A percentile compares a stretch with the other conserved stretches of the same genome.
These are phyloP conservation scores for Mentha longifolia DNA, from an alignment of 257 asterid genomes.

Conservation along the genomic window DNA sequence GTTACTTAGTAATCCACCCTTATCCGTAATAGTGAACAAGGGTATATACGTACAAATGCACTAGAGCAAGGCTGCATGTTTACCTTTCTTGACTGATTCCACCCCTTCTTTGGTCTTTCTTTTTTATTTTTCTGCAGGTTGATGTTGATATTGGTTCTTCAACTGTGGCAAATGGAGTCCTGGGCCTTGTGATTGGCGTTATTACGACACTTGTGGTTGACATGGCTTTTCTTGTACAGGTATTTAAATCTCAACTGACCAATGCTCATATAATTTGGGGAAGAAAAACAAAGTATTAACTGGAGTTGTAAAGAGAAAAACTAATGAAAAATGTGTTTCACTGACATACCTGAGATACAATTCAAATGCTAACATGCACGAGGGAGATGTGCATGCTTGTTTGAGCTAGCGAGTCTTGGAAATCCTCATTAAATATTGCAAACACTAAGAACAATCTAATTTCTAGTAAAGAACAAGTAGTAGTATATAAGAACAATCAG, in stretches of 20 bases:
- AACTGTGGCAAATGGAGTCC: slow-evolving; percentile 95
- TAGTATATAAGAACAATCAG: too few relatives aligned
- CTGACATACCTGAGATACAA: too few relatives aligned
- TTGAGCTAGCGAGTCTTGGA: slow-evolving; percentile 12
- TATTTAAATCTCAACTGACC: slow-evolving; percentile 37
- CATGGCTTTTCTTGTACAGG: slow-evolving; percentile 99
- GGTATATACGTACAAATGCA: slow-evolving; percentile 5
- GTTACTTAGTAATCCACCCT: not conserved
- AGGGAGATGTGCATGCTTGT: too few relatives aligned
- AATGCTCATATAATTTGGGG: slow-evolving; percentile 14
- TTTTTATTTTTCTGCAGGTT: slow-evolving; percentile 55
- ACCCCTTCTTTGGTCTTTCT: slow-evolving; percentile 3
- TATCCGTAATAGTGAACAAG: not conserved
- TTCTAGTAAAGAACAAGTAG: not conserved
- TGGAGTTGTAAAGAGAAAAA: not conserved
- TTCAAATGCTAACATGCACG: too few relatives aligned
- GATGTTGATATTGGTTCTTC: slow-evolving; percentile 97
- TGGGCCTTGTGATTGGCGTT: slow-evolving; percentile 96
- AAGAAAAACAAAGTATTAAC: slow-evolving; percentile 2
- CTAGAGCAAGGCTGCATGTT: slow-evolving; percentile 16
- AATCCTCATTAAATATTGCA: not conserved
- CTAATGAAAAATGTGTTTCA: not conserved
- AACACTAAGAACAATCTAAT: not conserved
- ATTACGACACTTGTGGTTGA: slow-evolving; percentile 91
- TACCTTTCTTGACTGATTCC: slow-evolving; percentile 25